Base-by-base conservation (phyloP, 441 rosid species). In the Aleurites moluccanus region DNA sequence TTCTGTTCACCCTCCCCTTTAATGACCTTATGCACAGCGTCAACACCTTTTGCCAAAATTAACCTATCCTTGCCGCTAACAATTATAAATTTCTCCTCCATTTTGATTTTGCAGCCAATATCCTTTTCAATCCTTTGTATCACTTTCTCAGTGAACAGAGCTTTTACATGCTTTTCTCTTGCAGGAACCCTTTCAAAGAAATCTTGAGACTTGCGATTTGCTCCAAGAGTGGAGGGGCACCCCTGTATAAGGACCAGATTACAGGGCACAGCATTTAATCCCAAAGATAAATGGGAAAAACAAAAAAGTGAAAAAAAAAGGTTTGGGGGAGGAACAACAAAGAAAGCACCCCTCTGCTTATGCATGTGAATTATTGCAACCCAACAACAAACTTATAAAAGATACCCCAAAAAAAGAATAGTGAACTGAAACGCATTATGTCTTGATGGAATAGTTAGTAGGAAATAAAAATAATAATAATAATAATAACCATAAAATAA, bases 211-310 rank as follows among this genome's bases (percentile, higher is more conserved):
- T 91, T 95, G 74, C 92, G 90, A 75, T 88, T 95, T 13, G 96
- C 95, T 77, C 99, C 99, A 68, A 96, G 97, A 59, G 99, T 96
- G 6, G 99, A 87, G 63, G 99, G 99, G 74, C 99, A 96, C 18
- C 99, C 98, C 99, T 96, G 79, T 52, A 74, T 44, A 76, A 35
- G 50, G 18, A 33, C 73, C 78, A 82, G 71, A 75, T 53, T 53
- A 68, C 42, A 80, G 18, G 38, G 25, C 27, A 77, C 30, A 23
- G 14, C 23, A 67, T 74, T 72, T 52, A 81, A 73, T 21, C n/a
- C 42, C 64, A 60, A 18, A 67, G 21, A 77, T 56, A 23, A 9
- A 40, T 66, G 28, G 4, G 6, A 49, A 20, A 40, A 35, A 16
- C n/a, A 56, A 60, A 47, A 6, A 57, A 21, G 8, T 38, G 40